These are phyloP conservation scores for Pleurotus tuber-regium DNA, from an alignment of 768 basidiomycete species.

Conservation along the genomic window DNA sequence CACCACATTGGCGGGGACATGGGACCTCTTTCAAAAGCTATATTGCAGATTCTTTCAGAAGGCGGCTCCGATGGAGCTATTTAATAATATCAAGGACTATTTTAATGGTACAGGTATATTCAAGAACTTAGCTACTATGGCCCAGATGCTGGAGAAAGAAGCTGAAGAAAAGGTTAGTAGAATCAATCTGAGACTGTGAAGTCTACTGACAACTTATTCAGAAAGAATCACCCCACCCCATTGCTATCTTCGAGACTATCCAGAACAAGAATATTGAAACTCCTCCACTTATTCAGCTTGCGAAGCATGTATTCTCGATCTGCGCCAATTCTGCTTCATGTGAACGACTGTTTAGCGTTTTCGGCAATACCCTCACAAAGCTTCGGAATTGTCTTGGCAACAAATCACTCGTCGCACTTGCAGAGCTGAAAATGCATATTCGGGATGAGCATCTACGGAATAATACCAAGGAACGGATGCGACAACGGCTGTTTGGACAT, in stretches of 20 bases:
- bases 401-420: slow-evolving; percentile 18
- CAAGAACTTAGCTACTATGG: background rate
- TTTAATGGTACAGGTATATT: slow-evolving; percentile 10
- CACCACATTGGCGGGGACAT: slow-evolving; percentile 14
- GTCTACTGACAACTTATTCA: too few species aligned
- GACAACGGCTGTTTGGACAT: background rate
- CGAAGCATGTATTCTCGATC: slow-evolving; percentile 20
- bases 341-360: slow-evolving; percentile 27
- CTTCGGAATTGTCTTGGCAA: slow-evolving; percentile 20
- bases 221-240: background rate
- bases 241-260: background rate
- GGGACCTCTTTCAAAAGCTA: slow-evolving; percentile 11
- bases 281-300: slow-evolving; percentile 20
- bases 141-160: background rate
- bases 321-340: slow-evolving; percentile 29
- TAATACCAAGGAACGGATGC: slow-evolving; percentile 9
- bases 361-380: slow-evolving; percentile 28
- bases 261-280: too few species aligned
- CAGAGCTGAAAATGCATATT: slow-evolving; percentile 28
- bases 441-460: slow-evolving; percentile 20
- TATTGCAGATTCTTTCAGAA: slow-evolving; percentile 16
- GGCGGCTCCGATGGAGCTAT: background rate
- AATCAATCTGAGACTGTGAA: too few species aligned
- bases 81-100: slow-evolving; percentile 2
- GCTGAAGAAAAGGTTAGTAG: background rate